These are phyloP conservation scores for Aspergillus viridinutans DNA, from an alignment of 2,329 filamentous ascomycete species.

Conservation along the genomic window DNA sequence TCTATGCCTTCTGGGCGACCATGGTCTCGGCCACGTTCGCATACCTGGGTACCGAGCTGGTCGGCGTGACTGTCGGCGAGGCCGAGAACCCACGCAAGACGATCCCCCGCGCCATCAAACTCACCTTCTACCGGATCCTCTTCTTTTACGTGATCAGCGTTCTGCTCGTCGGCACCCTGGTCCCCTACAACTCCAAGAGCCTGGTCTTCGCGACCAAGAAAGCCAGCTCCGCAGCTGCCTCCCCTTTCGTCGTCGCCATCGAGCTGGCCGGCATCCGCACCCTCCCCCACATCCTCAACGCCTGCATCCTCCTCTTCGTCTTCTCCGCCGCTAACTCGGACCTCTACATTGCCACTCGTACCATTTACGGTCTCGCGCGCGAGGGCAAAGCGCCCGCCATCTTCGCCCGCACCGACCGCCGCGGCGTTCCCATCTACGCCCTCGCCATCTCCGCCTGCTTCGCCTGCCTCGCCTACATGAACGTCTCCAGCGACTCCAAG, in stretches of 20 bases:
- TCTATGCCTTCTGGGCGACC: constrained; percentile 64
- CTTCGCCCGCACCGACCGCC: constrained; percentile 66
- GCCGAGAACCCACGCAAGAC: constrained; percentile 74
- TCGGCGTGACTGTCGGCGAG: constrained; percentile 74
- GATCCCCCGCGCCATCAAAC: constrained; percentile 71
- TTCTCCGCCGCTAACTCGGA: constrained; percentile 75
- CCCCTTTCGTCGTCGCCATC: constrained; percentile 73
- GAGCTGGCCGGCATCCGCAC: constrained; percentile 57
- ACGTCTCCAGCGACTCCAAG: constrained; percentile 55
- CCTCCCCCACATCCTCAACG: constrained; percentile 67
- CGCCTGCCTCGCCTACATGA: constrained; percentile 65
- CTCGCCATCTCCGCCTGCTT: constrained; percentile 59
- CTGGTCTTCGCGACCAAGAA: constrained; percentile 50
- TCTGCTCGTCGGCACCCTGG: constrained; percentile 70
- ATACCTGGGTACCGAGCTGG: constrained; percentile 71
- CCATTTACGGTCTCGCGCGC: constrained; percentile 67
- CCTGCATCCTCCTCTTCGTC: constrained; percentile 69
- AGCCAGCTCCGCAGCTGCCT: constrained; percentile 56
- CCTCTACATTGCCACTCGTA: constrained; percentile 70
- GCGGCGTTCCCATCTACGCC: constrained; percentile 66
- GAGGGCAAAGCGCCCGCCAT: constrained; percentile 69
- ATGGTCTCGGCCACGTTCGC: constrained; percentile 75
- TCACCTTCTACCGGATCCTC: constrained; percentile 77
- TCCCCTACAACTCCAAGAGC: constrained; percentile 63
- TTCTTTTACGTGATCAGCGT: constrained; percentile 75